Evolutionary conservation across 305 asterid genomes (phyloP).

Genomic region (Solanum hybrid): DNA sequence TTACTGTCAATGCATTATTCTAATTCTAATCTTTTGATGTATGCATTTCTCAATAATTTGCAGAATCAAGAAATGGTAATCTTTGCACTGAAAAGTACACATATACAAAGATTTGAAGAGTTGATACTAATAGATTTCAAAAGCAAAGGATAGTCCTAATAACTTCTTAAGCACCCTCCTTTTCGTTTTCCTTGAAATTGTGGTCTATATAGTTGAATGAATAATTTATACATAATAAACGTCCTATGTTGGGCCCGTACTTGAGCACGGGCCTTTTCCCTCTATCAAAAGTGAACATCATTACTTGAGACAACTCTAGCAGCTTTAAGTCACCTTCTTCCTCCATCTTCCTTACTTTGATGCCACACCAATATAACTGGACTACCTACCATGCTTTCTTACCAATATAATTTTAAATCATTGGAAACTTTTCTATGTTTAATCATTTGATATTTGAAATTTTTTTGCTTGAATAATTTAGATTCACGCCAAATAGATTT

Average conservation of each 20-base stretch:
- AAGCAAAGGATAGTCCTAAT: not conserved
- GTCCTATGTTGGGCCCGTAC: not conserved
- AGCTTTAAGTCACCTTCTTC: not conserved
- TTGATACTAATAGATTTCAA: not conserved
- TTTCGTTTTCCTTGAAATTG: not conserved
- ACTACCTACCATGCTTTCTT: not conserved
- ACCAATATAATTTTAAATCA: not conserved
- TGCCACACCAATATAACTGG: not conserved
- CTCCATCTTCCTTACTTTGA: not conserved
- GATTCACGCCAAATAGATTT: not conserved
- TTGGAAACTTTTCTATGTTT: not conserved
- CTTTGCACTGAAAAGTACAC: not conserved
- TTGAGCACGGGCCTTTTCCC: not conserved
- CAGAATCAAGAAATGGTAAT: not conserved
- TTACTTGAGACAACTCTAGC: not conserved
- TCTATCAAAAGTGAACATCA: not conserved
- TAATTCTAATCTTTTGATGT: not conserved
- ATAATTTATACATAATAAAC: not conserved
- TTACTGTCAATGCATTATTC: not conserved
- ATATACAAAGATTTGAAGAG: not conserved
- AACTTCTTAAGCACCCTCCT: not conserved
- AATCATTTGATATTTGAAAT: not conserved
- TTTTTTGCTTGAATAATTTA: not conserved
- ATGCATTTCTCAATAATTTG: not conserved
- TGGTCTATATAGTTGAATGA: not conserved